phyloP scores from a whole-genome alignment of 225 moss, liverwort and hornwort species.

The Neckera pumila region DNA sequence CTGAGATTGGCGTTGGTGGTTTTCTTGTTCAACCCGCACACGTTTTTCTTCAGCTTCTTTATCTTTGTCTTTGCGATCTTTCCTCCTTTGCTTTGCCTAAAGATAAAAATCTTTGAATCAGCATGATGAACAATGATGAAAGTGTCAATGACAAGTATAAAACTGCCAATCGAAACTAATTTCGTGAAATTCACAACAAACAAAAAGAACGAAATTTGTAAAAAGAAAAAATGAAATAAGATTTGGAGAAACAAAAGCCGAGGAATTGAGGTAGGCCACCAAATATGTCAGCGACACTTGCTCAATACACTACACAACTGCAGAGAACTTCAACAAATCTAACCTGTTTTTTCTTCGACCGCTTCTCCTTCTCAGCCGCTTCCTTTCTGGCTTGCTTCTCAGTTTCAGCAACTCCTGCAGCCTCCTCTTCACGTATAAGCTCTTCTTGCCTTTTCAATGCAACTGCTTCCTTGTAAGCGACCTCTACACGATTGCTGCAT shows the following conservation, averaged over 20 bases:
- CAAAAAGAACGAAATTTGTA: not conserved
- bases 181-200: not conserved
- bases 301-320: not conserved
- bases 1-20: conserved; percentile 55
- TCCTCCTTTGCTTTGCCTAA: conserved; percentile 97
- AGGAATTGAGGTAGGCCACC: not conserved
- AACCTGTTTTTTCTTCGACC: conserved; percentile 97
- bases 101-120: not conserved
- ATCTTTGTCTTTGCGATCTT: conserved; percentile 95
- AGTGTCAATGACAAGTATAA: not conserved
- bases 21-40: conserved; percentile 71
- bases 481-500: conserved; percentile 94
- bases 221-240: not conserved
- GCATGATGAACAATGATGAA: not conserved
- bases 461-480: conserved; percentile 98
- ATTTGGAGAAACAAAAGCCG: not conserved
- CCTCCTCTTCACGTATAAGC: conserved; percentile 97
- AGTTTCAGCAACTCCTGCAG: conserved; percentile 92
- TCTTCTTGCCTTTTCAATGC: conserved; percentile 98
- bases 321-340: not conserved
- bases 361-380: conserved; percentile 98
- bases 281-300: not conserved
- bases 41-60: conserved; percentile 94
- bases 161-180: not conserved
- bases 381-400: conserved; percentile 94